Evolutionary conservation across 352 stramenopile species (phyloP), one percentile per base, ranked within the genome.

Genomic region (Globisporangium mamillatum): DNA sequence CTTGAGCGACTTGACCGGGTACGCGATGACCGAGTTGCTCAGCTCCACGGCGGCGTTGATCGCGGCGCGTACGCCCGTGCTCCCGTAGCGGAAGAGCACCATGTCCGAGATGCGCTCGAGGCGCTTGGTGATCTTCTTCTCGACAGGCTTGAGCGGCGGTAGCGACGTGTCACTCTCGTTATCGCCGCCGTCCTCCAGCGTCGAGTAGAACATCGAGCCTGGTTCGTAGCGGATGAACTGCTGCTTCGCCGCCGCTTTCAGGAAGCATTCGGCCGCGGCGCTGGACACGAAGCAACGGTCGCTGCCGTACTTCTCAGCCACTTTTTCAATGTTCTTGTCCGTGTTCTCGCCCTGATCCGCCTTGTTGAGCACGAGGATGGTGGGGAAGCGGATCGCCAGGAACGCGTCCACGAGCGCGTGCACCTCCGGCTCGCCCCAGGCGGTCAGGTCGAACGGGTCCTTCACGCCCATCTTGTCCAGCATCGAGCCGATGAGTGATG

Each of bases 351-450:
- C 88, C 44, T 92, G 82, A 64, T 97, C 90, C 29, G 88, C 89
- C 68, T 97, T 97, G 71, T 97, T 97, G 9, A 97, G 84, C 68
- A 95, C 89, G 24, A 97, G 75, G 12, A 97, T 82, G 1, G 89
- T 96, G 14, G 90, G 90, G 71, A 97, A 97, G 20, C 90, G 88
- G 36, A 91, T 81, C 12, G 72, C 70, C 34, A 96, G 56, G 62
- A 97, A 97, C 10, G 74, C 72, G 48, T 88, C 80, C n/a, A 97
- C 90, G 44, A 96, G 72, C 4, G 72, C 66, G 61, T 92, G 86
- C 24, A 97, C 88, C 14, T 95, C 80, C 0, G 73, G 55, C 36
- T 96, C 82, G 25, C 27, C 68, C 82, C 81, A 93, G 4, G 64
- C 64, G 3, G 74, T 76, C 5, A 95, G 72, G 53, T 92, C 79